phyloP scores from a whole-genome alignment of 2,329 filamentous ascomycete species.

The Microdochium paspali region DNA sequence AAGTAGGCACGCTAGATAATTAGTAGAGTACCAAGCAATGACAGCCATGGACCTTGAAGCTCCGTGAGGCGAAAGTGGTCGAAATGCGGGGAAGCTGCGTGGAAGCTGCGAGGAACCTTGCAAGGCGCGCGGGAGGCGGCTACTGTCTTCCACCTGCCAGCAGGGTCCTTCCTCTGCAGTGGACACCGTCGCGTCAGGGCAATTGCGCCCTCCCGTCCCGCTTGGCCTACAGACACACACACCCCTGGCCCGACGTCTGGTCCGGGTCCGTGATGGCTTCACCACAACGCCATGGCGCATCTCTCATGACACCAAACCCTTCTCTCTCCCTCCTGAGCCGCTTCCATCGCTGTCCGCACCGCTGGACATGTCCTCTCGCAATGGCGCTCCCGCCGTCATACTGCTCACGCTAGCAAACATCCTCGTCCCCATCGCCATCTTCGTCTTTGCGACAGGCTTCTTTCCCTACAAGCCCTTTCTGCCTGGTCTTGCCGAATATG shows the following conservation, averaged over 20 bases:
- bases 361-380: background rate
- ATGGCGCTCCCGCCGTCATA: constrained; percentile 10
- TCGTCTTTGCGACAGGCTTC: constrained; percentile 81
- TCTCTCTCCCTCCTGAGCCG: background rate
- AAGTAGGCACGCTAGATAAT: too few relatives aligned
- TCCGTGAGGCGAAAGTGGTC: background rate
- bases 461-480: constrained; percentile 96
- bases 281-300: background rate
- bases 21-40: too few relatives aligned
- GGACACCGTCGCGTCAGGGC: background rate
- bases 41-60: background rate
- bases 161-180: background rate
- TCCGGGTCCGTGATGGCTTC: too few relatives aligned
- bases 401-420: constrained; percentile 62
- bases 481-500: constrained; percentile 68
- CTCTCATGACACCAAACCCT: background rate
- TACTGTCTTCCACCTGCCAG: background rate
- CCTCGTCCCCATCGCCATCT: constrained; percentile 64
- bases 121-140: background rate
- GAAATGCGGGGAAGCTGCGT: background rate
- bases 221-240: too few relatives aligned
- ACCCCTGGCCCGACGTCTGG: too few relatives aligned
- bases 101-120: background rate
- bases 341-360: background rate
- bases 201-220: too few relatives aligned